Conservation (phyloP, 768 basidiomycete species). For the Cystoderma amianthinum region DNA sequence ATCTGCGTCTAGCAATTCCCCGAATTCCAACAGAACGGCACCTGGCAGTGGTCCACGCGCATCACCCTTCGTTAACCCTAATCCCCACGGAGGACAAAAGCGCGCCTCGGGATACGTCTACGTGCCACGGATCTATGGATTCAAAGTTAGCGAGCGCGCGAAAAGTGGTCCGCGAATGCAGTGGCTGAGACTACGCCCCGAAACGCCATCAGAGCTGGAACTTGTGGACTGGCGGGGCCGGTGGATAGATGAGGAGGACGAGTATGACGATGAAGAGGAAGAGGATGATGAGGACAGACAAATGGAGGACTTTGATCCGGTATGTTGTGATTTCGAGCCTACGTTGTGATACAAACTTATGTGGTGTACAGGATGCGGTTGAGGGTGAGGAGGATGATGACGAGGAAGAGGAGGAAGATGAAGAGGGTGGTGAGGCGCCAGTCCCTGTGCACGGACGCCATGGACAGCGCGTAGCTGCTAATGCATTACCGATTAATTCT, state of each 20-base stretch:
- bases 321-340: slow-evolving; percentile 27
- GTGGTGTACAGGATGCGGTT: slow-evolving; percentile 38
- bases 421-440: slow-evolving; percentile 20
- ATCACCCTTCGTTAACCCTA: slow-evolving; percentile 77
- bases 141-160: slow-evolving; percentile 93
- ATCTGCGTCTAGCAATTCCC: slow-evolving; percentile 41
- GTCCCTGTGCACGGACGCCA: slow-evolving; percentile 15
- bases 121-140: slow-evolving; percentile 90
- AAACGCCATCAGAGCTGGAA: slow-evolving; percentile 73
- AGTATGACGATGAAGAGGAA: slow-evolving; percentile 61
- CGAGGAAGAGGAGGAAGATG: slow-evolving; percentile 57
- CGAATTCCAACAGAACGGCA: slow-evolving; percentile 49
- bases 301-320: slow-evolving; percentile 86
- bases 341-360: not conserved
- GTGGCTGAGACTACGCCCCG: slow-evolving; percentile 88
- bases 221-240: slow-evolving; percentile 86
- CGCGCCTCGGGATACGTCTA: slow-evolving; percentile 84
- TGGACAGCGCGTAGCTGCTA: slow-evolving; percentile 11
- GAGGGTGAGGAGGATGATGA: slow-evolving; percentile 51
- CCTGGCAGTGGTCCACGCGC: slow-evolving; percentile 42
- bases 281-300: slow-evolving; percentile 68
- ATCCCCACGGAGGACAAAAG: slow-evolving; percentile 86
- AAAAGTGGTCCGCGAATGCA: slow-evolving; percentile 95
- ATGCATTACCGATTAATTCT: slow-evolving; percentile 20
- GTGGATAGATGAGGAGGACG: slow-evolving; percentile 68